Base-by-base conservation (phyloP, 352 stramenopile genomes). In the Globisporangium rhizosaccharum region DNA sequence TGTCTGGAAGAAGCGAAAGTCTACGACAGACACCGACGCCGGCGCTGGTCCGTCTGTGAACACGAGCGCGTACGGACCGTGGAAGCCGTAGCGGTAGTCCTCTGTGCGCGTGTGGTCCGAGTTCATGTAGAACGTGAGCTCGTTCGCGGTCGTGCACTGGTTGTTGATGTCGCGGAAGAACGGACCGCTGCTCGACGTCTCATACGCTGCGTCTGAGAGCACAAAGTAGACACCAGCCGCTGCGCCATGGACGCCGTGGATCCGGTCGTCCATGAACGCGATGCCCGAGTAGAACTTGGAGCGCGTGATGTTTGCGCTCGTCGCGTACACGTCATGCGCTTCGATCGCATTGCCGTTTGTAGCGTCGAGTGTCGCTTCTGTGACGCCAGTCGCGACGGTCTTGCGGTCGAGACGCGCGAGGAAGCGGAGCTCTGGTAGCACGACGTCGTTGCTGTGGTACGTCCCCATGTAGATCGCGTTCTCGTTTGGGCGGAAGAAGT, bases 101-200 rank as follows among this genome's bases (percentile, higher is more conserved):
- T 81, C 74, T 1, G 67, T 84, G 48, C 70, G 72, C 10, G 74
- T 84, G 59, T 84, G 74, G 49, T 84, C 74, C 63, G 74, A 84
- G 54, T 79, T 75, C 74, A 84, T 81, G 65, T 84, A 84, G 59
- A 84, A 79, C 56, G 67, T 67, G 30, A 84, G 67, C 56, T 84
- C 74, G 36, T 83, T 83, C 1, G 70, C 71, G 7, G 63, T 66
- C 36, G 71, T 67, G 39, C 72, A 68, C 56, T 83, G 70, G 67
- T 83, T 80, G 65, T 83, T 83, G 57, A 83, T 83, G 53, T 83
- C 74, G 37, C 72, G 69, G 67, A 75, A 81, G 65, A 81, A 83
- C 30, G 74, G 74, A 0, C 74, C 74, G 25, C 63, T 61, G 14
- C 61, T 73, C 12, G 74, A 83, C 1, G 63, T 75, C 51, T 85